phyloP scores from a whole-genome alignment of 225 moss, liverwort and hornwort species.

The Straminergon stramineum region DNA sequence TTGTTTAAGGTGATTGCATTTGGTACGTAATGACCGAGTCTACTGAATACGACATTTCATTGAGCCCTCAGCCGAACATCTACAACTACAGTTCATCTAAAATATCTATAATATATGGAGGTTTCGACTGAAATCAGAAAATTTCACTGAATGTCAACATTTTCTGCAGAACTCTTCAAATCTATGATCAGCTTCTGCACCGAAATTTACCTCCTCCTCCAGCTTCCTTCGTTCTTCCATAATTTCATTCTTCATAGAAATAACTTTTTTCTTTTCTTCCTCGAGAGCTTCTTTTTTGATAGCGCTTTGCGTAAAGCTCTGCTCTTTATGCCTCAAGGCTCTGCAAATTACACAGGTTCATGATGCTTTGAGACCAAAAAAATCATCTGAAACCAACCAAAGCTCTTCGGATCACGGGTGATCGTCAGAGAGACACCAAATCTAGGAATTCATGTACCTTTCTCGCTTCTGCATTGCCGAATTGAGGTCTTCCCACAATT shows the following conservation, averaged over 20 bases:
- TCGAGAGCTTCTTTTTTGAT: slow-evolving; percentile 12
- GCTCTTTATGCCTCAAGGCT: slow-evolving; percentile 15
- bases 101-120: background rate
- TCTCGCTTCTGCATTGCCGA: slow-evolving; percentile 29
- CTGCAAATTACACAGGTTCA: slow-evolving; percentile 9
- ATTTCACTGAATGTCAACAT: background rate
- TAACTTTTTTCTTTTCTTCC: slow-evolving; percentile 21
- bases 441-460: slow-evolving; percentile 7
- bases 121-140: background rate
- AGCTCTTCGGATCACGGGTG: background rate
- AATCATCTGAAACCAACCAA: background rate
- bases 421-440: background rate
- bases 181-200: background rate
- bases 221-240: slow-evolving; percentile 28
- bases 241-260: slow-evolving; percentile 22
- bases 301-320: background rate
- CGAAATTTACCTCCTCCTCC: slow-evolving; percentile 24
- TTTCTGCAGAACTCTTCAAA: background rate
- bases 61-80: background rate
- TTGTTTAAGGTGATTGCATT: background rate
- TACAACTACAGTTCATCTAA: background rate
- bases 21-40: background rate
- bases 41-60: background rate
- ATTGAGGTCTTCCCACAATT: slow-evolving; percentile 40
- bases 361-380: background rate